Conservation (phyloP, 495 filamentous ascomycete species). For the Saxophila tyrrhenica region DNA sequence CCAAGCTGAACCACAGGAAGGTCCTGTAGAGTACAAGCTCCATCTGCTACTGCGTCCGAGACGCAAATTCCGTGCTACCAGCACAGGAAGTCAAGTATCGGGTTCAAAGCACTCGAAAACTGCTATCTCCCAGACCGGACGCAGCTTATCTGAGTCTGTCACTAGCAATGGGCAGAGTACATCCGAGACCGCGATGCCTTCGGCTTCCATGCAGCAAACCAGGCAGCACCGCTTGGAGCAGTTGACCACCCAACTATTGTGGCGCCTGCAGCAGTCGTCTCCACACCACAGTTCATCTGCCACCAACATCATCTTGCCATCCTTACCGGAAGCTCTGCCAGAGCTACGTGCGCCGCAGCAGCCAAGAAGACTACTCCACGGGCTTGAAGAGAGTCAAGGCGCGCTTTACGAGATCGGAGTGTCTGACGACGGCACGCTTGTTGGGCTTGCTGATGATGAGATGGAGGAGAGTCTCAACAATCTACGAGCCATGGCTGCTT, state of each 20-base stretch:
- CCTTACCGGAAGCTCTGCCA: conserved; percentile 52
- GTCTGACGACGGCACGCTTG: conserved; percentile 83
- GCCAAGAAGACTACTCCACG: conserved; percentile 56
- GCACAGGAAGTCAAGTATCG: conserved; percentile 47
- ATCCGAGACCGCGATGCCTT: conserved; percentile 4
- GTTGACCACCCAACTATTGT: conserved; percentile 86
- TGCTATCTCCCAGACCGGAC: not conserved
- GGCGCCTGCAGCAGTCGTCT: conserved; percentile 90
- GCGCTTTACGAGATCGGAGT: conserved; percentile 96
- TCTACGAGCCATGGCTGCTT: conserved; percentile 78
- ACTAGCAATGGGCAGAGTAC: not conserved
- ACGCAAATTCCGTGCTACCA: conserved; percentile 54
- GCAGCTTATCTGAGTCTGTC: conserved; percentile 2
- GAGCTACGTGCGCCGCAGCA: conserved; percentile 44
- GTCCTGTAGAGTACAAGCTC: conserved; percentile 91
- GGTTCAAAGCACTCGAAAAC: conserved; percentile 48
- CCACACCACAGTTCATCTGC: conserved; percentile 74
- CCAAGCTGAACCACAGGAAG: conserved; percentile 84
- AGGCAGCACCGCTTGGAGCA: conserved; percentile 78
- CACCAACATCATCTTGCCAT: conserved; percentile 56
- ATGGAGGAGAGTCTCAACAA: conserved; percentile 79
- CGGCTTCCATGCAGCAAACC: conserved; percentile 42
- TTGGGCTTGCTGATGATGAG: conserved; percentile 83
- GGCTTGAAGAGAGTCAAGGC: conserved; percentile 83
- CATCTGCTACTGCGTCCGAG: conserved; percentile 78